phyloP scores from a whole-genome alignment of 2,329 filamentous ascomycete species.

The Tothia fuscella region DNA sequence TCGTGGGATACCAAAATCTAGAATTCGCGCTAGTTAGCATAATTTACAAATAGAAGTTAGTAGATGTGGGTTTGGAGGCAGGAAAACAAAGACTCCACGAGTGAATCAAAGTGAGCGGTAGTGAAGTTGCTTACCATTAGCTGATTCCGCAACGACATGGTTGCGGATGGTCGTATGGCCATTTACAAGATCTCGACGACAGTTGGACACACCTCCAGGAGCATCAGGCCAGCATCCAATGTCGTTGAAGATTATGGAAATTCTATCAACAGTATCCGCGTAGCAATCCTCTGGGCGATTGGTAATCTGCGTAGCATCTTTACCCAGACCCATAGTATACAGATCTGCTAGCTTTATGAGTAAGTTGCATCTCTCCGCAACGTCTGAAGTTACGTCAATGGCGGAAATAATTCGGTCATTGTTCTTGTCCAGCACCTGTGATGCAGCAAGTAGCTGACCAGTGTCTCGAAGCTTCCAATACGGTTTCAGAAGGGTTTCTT shows the following conservation, averaged over 20 bases:
- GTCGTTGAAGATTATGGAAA: conserved; percentile 41
- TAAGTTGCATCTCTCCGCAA: conserved; percentile 13
- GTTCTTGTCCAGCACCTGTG: not conserved
- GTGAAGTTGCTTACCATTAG: no score
- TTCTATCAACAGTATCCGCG: conserved; percentile 34
- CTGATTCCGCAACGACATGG: conserved; percentile 43
- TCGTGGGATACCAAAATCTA: conserved; percentile 39
- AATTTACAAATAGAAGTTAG: not conserved
- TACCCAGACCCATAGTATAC: conserved; percentile 31
- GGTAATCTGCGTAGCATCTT: conserved; percentile 31
- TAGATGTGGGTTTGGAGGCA: not conserved
- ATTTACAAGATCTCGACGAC: conserved; percentile 43
- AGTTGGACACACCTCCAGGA: conserved; percentile 44
- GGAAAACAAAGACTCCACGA: no score
- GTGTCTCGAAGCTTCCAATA: conserved; percentile 5
- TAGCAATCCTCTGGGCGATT: conserved; percentile 27
- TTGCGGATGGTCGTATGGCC: conserved; percentile 41
- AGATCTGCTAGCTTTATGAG: conserved; percentile 30
- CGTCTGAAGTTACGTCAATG: conserved; percentile 3
- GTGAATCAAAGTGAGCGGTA: no score
- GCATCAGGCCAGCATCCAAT: conserved; percentile 42
- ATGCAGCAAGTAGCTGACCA: not conserved
- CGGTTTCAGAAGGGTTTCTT: not conserved
- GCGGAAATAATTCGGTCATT: not conserved
- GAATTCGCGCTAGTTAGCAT: no score